Evolutionary conservation across 2,329 filamentous ascomycete genomes (phyloP).

Genomic region (Ceratocystis alfenasii): DNA sequence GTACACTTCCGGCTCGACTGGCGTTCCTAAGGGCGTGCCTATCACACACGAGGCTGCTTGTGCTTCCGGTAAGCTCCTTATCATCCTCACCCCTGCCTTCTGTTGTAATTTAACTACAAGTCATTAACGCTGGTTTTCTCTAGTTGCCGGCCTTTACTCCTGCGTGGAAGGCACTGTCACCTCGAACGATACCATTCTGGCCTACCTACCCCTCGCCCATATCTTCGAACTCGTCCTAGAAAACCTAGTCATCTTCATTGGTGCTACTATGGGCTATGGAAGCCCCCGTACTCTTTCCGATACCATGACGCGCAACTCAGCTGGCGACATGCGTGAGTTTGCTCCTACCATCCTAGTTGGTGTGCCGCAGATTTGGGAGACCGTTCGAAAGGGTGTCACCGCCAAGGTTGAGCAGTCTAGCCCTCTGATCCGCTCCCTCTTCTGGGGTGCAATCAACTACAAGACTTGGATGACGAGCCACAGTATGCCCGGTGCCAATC

Average conservation of each 20-base stretch:
- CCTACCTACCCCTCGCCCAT: constrained; percentile 87
- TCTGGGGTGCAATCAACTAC: constrained; percentile 53
- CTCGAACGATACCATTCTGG: constrained; percentile 66
- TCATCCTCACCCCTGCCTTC: neutral
- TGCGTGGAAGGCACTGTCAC: constrained; percentile 69
- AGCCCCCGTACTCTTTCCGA: constrained; percentile 83
- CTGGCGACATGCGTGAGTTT: constrained; percentile 87
- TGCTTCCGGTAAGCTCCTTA: constrained; percentile 47
- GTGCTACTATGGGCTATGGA: constrained; percentile 86
- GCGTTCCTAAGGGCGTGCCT: constrained; percentile 76
- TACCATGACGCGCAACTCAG: constrained; percentile 72
- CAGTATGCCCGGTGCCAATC: constrained; percentile 51
- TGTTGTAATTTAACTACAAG: constrained; percentile 21
- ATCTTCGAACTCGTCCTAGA: constrained; percentile 96
- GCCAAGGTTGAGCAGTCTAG: constrained; percentile 62
- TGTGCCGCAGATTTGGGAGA: constrained; percentile 95
- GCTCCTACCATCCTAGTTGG: constrained; percentile 81
- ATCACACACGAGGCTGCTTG: constrained; percentile 71
- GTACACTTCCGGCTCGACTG: constrained; percentile 83
- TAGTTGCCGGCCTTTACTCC: constrained; percentile 65
- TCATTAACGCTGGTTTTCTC: constrained; percentile 21
- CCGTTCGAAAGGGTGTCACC: constrained; percentile 87
- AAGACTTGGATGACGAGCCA: constrained; percentile 48
- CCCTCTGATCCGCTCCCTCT: constrained; percentile 61
- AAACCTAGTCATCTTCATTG: constrained; percentile 78